phyloP scores from a whole-genome alignment of 2,329 filamentous ascomycete species.

The Fusarium sacchari region DNA sequence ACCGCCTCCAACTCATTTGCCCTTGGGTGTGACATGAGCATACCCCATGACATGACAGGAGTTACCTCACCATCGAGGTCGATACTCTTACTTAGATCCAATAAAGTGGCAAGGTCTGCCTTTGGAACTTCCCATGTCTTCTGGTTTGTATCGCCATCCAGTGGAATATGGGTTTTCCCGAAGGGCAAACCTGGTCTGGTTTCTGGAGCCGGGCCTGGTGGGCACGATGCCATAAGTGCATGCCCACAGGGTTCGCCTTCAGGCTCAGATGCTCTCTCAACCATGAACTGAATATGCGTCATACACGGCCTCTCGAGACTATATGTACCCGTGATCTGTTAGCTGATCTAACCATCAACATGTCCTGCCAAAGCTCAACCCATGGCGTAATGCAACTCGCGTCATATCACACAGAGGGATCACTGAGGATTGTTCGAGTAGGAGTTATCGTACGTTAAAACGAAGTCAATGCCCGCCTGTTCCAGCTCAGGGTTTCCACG shows the following conservation, averaged over 20 bases:
- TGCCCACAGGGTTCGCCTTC: conserved; percentile 83
- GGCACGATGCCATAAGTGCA: conserved; percentile 91
- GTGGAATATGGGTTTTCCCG: conserved; percentile 55
- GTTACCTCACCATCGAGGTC: conserved; percentile 92
- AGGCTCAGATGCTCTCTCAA: conserved; percentile 67
- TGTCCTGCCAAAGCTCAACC: conserved; percentile 37
- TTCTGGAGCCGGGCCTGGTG: conserved; percentile 71
- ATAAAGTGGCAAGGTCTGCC: conserved; percentile 79
- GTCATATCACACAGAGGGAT: conserved; percentile 64
- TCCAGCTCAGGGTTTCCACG: conserved; percentile 73
- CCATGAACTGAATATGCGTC: conserved; percentile 84
- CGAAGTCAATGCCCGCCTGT: conserved; percentile 88
- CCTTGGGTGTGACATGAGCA: conserved; percentile 77
- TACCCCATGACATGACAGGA: conserved; percentile 93
- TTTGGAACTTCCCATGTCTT: conserved; percentile 84
- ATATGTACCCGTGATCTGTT: conserved; percentile 60
- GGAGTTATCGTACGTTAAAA: conserved; percentile 81
- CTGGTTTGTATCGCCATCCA: conserved; percentile 57
- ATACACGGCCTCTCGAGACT: conserved; percentile 93
- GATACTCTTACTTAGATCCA: conserved; percentile 84
- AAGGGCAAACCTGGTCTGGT: conserved; percentile 63
- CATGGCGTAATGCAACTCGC: conserved; percentile 28
- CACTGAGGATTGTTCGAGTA: conserved; percentile 71
- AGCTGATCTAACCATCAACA: conserved; percentile 49
- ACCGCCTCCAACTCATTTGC: conserved; percentile 71